Evolutionary conservation across 306 rosid species (phyloP), one percentile per base, ranked within the genome.

Genomic region (Acacia confusa): DNA sequence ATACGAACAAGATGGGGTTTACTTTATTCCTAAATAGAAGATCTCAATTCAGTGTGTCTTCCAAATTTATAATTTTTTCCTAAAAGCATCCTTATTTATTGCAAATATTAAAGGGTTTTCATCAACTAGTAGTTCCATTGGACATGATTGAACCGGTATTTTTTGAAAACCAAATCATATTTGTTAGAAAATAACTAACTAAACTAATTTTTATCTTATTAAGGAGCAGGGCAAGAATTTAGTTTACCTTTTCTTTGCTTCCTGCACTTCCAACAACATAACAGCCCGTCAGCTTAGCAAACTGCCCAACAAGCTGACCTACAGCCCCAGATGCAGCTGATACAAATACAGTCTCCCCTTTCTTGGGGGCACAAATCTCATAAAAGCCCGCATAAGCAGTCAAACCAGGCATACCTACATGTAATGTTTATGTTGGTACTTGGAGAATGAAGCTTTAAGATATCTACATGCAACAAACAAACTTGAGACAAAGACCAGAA

Each of bases 181-280:
- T 47, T 12, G 1, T 2, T 47, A 47, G 6, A 14, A 47, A 47
- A 4, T 13, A 47, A 3, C 38, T 6, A 36, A 36, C 40, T 36
- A 5, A 36, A 36, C 40, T 36, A 36, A 36, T 36, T 36, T 36
- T 36, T 36, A 36, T 36, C 17, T 17, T 17, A 50, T 15, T 17
- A 16, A 50, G 2, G 7, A 50, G 1, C 7, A 15, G 7, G 16
- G 5, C 1, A 0, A 48, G 7, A 0, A 50, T 50, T 50, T 50
- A 17, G 27, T 74, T 36, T 74, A 34, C 78, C 78, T 74, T 55
- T 7, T 74, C 68, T 55, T 13, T 36, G n/a, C 52, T 74, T 74
- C 68, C 68, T 36, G 78, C 78, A 74, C 68, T 74, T 74, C 78
- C 78, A 34, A 73, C 77, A 52, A 73, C 65, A 50, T 50, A 73